Evolutionary conservation across 2,329 filamentous ascomycete genomes (phyloP), one percentile per base, ranked within the genome.

Genomic region (Huntiella moniliformis): DNA sequence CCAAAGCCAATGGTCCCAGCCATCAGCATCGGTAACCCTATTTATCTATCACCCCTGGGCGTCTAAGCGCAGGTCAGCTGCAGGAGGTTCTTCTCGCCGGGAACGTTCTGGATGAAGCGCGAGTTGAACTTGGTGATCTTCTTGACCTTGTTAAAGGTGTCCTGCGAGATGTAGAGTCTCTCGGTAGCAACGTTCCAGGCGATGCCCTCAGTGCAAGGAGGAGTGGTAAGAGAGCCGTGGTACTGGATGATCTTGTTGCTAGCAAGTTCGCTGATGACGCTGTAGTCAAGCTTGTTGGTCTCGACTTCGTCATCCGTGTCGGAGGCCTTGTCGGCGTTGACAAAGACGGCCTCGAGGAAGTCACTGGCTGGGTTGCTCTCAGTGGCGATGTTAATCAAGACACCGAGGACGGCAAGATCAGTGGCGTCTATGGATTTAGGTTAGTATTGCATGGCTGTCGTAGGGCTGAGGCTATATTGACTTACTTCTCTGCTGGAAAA

Each of bases 211-310:
- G 63, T 63, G 59, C 74, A 78, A 3, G 74, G 74, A 15, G 75
- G 74, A 0, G 73, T 77, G 36, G 74, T 79, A 40, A 79, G 62
- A 13, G 71, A 75, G 15, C 74, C 74, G 10, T 58, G 56, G 61
- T 78, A 79, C 18, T 39, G 46, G 35, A 32, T 33, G 39, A 44
- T 36, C 2, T 54, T 54, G 17, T 61, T 57, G 2, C 56, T 44
- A 40, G 71, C 54, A 35, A 60, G 56, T 6, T 52, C 40, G 28
- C 59, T 55, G 1, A 72, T 55, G 41, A 58, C 58, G 31, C 54
- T 53, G 59, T 71, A 68, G 55, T 63, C 57, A 6, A 73, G 62
- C 4, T 54, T 45, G 7, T 53, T 53, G 4, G 63, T 65, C 42
- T 54, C 15, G 18, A 42, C 39, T 5, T 43, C 16, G 32, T 47